These are phyloP conservation scores for Pythium graminicola DNA, from an alignment of 352 stramenopile genomes.

Conservation along the genomic window DNA sequence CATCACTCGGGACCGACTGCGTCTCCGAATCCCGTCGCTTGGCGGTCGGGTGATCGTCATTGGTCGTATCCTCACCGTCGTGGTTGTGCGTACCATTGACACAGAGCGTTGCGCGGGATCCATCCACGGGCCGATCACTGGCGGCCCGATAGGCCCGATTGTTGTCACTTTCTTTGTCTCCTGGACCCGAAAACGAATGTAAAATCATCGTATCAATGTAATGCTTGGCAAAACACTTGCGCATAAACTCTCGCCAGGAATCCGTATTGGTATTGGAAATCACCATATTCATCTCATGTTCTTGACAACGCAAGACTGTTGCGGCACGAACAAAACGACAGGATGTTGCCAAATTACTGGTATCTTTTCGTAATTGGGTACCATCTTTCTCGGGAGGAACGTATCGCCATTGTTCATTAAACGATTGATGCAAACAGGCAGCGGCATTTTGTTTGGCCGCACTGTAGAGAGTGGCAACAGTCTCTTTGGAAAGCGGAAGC, in stretches of 20 bases:
- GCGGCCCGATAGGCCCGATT: conserved; percentile 19
- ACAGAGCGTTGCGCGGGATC: conserved; percentile 16
- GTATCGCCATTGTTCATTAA: conserved; percentile 78
- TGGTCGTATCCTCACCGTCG: not conserved
- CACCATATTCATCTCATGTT: conserved; percentile 69
- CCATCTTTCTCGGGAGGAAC: conserved; percentile 74
- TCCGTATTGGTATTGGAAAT: conserved; percentile 65
- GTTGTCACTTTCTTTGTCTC: conserved; percentile 12
- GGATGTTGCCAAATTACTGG: conserved; percentile 60
- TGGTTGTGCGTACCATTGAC: not conserved
- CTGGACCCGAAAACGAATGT: conserved; percentile 35
- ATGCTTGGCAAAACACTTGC: conserved; percentile 70
- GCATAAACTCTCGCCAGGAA: conserved; percentile 65
- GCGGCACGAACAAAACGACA: conserved; percentile 59
- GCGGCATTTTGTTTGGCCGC: conserved; percentile 49
- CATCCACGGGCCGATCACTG: conserved; percentile 11
- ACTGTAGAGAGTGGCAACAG: conserved; percentile 45
- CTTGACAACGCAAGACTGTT: conserved; percentile 63
- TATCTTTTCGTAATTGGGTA: conserved; percentile 78
- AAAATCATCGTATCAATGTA: conserved; percentile 74
- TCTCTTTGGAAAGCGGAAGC: conserved; percentile 48
- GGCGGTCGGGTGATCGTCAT: not conserved
- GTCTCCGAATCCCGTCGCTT: conserved; percentile 14
- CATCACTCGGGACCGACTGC: conserved; percentile 14
- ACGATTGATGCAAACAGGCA: conserved; percentile 58